A percentile compares a stretch with the other conserved stretches of the same genome.
phyloP scores from a whole-genome alignment of 2,329 filamentous ascomycete genomes.

The Colletotrichum higginsianum region DNA sequence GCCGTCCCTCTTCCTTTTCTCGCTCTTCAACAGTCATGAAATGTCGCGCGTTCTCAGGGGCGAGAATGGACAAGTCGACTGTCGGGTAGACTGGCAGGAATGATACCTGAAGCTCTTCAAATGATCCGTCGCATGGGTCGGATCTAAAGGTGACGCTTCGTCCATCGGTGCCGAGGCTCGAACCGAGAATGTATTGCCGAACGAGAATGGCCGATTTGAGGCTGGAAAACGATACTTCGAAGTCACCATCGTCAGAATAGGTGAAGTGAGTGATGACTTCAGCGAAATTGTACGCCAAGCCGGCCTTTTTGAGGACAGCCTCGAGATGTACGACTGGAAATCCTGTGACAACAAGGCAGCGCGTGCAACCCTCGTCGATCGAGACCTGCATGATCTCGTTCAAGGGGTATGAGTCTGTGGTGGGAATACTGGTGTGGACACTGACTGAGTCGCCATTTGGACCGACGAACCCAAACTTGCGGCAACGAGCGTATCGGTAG shows the following conservation, averaged over 20 bases:
- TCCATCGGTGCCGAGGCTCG: neutral
- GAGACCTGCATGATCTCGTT: neutral
- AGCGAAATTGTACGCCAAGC: slow-evolving; percentile 16
- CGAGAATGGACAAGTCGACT: slow-evolving; percentile 3
- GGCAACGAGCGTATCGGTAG: slow-evolving; percentile 4
- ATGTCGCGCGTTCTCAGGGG: slow-evolving; percentile 6
- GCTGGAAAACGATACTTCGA: slow-evolving; percentile 31
- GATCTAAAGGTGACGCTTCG: slow-evolving; percentile 6
- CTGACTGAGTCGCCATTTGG: neutral
- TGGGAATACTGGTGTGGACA: slow-evolving; percentile 6
- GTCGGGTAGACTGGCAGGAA: slow-evolving; percentile 21
- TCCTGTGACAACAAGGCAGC: slow-evolving; percentile 28
- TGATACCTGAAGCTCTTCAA: slow-evolving; percentile 6
- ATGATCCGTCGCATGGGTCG: slow-evolving; percentile 27
- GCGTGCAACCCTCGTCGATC: slow-evolving; percentile 23
- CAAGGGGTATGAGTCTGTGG: slow-evolving; percentile 33
- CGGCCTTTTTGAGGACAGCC: slow-evolving; percentile 10
- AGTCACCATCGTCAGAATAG: slow-evolving; percentile 24
- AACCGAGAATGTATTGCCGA: slow-evolving; percentile 23
- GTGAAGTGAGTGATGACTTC: slow-evolving; percentile 30
- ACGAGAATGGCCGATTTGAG: slow-evolving; percentile 23
- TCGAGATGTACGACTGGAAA: slow-evolving; percentile 28
- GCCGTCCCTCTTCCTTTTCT: neutral
- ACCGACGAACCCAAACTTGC: slow-evolving; percentile 33
- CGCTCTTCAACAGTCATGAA: slow-evolving; percentile 22